Conservation (phyloP, 108 stramenopile genomes). For the Hondaea fermentalgiana region DNA sequence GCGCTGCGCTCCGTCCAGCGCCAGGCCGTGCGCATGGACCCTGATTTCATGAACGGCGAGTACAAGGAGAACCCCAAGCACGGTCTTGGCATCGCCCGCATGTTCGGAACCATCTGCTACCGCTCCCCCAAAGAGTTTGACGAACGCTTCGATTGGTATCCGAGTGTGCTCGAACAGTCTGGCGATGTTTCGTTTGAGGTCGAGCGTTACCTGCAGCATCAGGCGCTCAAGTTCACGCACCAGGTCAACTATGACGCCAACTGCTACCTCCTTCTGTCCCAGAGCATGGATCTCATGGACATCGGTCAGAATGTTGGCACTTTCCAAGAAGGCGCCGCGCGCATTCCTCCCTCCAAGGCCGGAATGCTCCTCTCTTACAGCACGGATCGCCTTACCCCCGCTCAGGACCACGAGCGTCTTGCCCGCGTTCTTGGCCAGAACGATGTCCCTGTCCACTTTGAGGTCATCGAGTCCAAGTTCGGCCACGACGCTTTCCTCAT, state of each 20-base stretch:
- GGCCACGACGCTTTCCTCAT: slow-evolving; percentile 29
- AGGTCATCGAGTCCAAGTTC: background rate
- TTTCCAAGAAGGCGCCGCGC: background rate
- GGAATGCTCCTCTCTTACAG: slow-evolving; percentile 9
- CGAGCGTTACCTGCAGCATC: slow-evolving; percentile 22
- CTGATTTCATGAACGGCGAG: background rate
- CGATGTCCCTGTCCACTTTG: slow-evolving; percentile 11
- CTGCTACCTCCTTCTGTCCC: slow-evolving; percentile 18
- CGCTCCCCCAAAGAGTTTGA: slow-evolving; percentile 18
- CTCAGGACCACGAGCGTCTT: background rate
- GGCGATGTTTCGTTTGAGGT: slow-evolving; percentile 20
- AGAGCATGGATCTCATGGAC: slow-evolving; percentile 16
- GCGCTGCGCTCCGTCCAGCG: slow-evolving; percentile 26
- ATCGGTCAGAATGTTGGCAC: background rate
- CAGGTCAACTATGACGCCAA: slow-evolving; percentile 20
- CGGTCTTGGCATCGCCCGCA: background rate
- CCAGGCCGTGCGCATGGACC: slow-evolving; percentile 16
- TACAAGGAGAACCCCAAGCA: slow-evolving; percentile 10
- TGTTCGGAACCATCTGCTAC: slow-evolving; percentile 20
- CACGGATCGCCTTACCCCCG: slow-evolving; percentile 22
- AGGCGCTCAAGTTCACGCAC: slow-evolving; percentile 21
- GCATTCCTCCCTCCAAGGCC: background rate
- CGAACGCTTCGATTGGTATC: slow-evolving; percentile 5
- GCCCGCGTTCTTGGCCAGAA: background rate
- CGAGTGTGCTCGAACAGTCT: background rate